These are phyloP conservation scores for Pythium utonaiense DNA, from an alignment of 352 stramenopile genomes.

Conservation along the genomic window DNA sequence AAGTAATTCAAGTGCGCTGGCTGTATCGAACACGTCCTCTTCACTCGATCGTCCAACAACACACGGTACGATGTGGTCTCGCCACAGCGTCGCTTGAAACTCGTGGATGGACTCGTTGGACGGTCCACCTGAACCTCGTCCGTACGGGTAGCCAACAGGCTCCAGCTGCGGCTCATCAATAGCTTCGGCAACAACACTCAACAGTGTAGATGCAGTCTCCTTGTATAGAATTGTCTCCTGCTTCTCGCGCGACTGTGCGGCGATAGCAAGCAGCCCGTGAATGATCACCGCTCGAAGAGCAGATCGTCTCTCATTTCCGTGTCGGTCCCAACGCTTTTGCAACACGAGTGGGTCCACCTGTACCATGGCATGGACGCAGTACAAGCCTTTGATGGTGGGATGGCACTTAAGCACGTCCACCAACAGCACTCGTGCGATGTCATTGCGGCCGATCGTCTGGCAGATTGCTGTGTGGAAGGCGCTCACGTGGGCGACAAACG, in stretches of 20 bases:
- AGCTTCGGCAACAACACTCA: slow-evolving; percentile 37
- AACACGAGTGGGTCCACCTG: slow-evolving; percentile 33
- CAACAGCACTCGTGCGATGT: slow-evolving; percentile 34
- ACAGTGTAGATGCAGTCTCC: slow-evolving; percentile 31
- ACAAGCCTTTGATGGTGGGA: slow-evolving; percentile 40
- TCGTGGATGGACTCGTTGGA: neutral
- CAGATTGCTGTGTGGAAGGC: slow-evolving; percentile 39
- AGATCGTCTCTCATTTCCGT: slow-evolving; percentile 21
- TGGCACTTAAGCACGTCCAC: slow-evolving; percentile 42
- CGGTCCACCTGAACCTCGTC: neutral
- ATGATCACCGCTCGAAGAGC: slow-evolving; percentile 30
- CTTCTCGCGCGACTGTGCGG: slow-evolving; percentile 20
- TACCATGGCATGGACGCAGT: slow-evolving; percentile 34
- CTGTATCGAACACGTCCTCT: slow-evolving; percentile 3
- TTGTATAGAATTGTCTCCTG: slow-evolving; percentile 29
- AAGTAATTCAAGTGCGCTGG: slow-evolving; percentile 16
- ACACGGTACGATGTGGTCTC: slow-evolving; percentile 1
- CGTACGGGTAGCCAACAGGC: slow-evolving; percentile 4
- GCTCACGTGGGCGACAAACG: slow-evolving; percentile 39
- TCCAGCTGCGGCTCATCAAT: slow-evolving; percentile 15
- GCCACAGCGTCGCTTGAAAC: slow-evolving; percentile 8
- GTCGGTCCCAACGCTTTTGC: slow-evolving; percentile 29
- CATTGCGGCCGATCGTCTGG: slow-evolving; percentile 15
- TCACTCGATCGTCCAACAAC: neutral
- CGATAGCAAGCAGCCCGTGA: slow-evolving; percentile 30